phyloP scores from a whole-genome alignment of 2,329 filamentous ascomycete genomes.

The Ophiocordyceps camponoti-floridani region DNA sequence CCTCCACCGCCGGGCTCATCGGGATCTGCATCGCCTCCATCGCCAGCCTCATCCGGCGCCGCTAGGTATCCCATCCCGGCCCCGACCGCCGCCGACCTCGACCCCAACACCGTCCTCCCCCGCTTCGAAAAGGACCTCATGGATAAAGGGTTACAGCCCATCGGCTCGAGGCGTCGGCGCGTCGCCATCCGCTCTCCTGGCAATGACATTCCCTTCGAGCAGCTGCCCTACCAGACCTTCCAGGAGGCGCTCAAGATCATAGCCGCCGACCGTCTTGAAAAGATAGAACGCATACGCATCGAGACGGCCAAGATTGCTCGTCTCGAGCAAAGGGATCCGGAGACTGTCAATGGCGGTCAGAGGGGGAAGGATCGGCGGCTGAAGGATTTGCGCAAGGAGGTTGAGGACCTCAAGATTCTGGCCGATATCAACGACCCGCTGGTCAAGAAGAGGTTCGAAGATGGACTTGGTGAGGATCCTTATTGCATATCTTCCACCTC shows the following conservation, averaged over 20 bases:
- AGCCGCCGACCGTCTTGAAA: constrained; percentile 61
- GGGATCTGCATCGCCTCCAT: background rate
- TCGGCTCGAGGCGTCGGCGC: constrained; percentile 74
- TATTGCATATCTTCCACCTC: too few relatives aligned
- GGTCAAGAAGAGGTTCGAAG: constrained; percentile 87
- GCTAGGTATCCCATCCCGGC: background rate
- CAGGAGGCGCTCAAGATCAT: constrained; percentile 84
- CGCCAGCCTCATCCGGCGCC: background rate
- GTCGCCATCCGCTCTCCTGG: constrained; percentile 46
- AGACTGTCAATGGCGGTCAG: constrained; percentile 42
- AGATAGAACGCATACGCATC: constrained; percentile 52
- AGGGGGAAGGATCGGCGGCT: constrained; percentile 48
- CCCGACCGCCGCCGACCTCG: constrained; percentile 26
- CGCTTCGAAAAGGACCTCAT: constrained; percentile 46
- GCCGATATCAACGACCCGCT: constrained; percentile 91
- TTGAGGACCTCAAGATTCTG: constrained; percentile 70
- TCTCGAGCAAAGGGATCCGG: constrained; percentile 39
- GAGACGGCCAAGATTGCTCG: constrained; percentile 52
- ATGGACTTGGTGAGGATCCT: constrained; percentile 57
- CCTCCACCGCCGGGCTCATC: constrained; percentile 2
- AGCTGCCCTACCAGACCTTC: constrained; percentile 92
- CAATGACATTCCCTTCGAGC: constrained; percentile 64
- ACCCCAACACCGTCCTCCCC: constrained; percentile 51
- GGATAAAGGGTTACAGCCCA: constrained; percentile 47
- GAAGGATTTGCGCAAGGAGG: constrained; percentile 47